A percentile compares a stretch with the other conserved stretches of the same genome.
Evolutionary conservation across 352 stramenopile species (phyloP).

Genomic region (Phytophthora agathidicida): DNA sequence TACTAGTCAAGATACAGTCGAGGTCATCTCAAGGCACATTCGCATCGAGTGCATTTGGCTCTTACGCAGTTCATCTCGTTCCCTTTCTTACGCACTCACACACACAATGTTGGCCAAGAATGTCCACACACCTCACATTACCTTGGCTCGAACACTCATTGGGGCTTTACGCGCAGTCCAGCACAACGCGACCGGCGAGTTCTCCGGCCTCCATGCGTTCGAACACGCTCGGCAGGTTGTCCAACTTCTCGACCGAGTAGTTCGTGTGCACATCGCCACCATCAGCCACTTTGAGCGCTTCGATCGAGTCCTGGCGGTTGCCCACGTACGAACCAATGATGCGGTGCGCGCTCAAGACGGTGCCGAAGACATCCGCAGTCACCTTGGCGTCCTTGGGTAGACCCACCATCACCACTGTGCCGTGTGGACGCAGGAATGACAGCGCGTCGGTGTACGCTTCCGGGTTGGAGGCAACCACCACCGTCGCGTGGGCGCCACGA

Average conservation of each 20-base stretch:
- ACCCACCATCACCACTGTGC: slow-evolving; percentile 69
- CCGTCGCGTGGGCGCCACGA: slow-evolving; percentile 58
- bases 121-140: background rate
- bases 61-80: no score
- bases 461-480: slow-evolving; percentile 77
- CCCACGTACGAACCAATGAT: slow-evolving; percentile 62
- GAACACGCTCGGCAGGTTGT: no score
- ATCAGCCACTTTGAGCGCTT: no score
- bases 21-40: no score
- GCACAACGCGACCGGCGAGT: slow-evolving; percentile 44
- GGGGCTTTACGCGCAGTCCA: slow-evolving; percentile 51
- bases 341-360: slow-evolving; percentile 17
- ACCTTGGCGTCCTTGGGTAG: slow-evolving; percentile 52
- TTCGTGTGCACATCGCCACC: no score
- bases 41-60: no score
- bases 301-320: slow-evolving; percentile 59
- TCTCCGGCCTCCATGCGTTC: slow-evolving; percentile 44
- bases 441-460: slow-evolving; percentile 57
- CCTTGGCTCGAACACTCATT: background rate
- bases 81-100: background rate
- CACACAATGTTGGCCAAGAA: background rate
- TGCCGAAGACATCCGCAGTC: slow-evolving; percentile 19
- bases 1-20: no score
- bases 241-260: no score
- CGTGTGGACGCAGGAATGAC: slow-evolving; percentile 65